phyloP scores from a whole-genome alignment of 768 basidiomycete species.

The Lenzites betulinus region DNA sequence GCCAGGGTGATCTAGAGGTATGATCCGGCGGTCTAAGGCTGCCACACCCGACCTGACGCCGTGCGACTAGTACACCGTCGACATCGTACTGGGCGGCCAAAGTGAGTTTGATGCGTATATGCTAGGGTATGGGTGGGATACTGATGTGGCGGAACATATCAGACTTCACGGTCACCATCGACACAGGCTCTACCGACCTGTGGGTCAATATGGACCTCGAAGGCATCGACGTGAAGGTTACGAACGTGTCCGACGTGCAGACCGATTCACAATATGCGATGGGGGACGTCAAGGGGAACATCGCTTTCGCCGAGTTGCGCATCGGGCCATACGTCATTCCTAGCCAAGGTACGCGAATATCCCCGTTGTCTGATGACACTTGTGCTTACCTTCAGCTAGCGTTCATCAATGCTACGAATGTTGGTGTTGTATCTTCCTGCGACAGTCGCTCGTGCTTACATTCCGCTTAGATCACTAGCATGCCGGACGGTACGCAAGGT shows the following conservation, averaged over 20 bases:
- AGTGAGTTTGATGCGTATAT: not conserved
- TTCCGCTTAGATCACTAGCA: conserved; percentile 37
- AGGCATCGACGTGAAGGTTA: conserved; percentile 22
- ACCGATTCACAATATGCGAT: conserved; percentile 40
- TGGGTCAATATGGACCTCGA: conserved; percentile 28
- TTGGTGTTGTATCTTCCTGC: not conserved
- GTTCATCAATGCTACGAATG: conserved; percentile 41
- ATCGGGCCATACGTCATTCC: conserved; percentile 37
- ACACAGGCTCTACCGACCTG: conserved; percentile 39
- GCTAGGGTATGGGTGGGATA: too few relatives aligned
- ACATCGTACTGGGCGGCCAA: conserved; percentile 4
- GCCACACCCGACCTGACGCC: too few relatives aligned
- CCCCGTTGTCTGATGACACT: not conserved
- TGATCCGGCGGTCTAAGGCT: not conserved
- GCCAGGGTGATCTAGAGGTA: not conserved
- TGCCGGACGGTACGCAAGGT: conserved; percentile 52
- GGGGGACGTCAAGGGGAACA: conserved; percentile 40
- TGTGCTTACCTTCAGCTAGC: conserved; percentile 30
- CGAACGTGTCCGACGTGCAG: conserved; percentile 34
- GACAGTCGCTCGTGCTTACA: not conserved
- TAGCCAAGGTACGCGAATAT: conserved; percentile 63
- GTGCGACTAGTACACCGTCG: not conserved
- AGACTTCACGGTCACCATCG: conserved; percentile 36
- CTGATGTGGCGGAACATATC: not conserved
- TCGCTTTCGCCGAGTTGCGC: conserved; percentile 38